Evolutionary conservation across 805 yeast species (phyloP), one percentile per base, ranked within the genome.

Genomic region (Metschnikowia matae): DNA sequence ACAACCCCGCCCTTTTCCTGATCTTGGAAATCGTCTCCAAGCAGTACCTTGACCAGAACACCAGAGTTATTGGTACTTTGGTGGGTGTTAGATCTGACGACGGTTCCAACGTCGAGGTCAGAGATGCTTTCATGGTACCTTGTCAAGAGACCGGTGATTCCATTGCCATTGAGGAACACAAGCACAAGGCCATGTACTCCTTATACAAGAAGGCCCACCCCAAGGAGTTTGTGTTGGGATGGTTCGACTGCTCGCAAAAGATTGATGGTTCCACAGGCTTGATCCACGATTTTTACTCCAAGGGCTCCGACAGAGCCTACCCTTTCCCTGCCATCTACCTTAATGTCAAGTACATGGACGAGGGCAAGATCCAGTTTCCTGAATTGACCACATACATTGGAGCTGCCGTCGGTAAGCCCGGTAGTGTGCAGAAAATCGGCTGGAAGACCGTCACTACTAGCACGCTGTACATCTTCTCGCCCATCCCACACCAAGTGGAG

Each of bases 21-120:
- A 78, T 89, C 51, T 75, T 89, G 54, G 94, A 89, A 64, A 83
- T 87, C 54, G 87, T 69, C 68, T 81, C 81, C 71, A 67, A 74
- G 73, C 64, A 80, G 60, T 66, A 65, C 36, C 66, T 71, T 50
- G 63, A 67, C 40, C 54, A 58, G 41, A 63, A 78, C 55, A 71
- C 74, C 56, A 79, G 94, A 66, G 81, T 85, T 53, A 83, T 89
- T 58, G 96, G 96, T 54, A 87, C 96, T 13, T 76, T 89, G 52
- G 73, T 89, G 43, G 96, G 96, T 33, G 69, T 78, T 44, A 79
- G 96, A 66, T 84, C 91, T 23, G 96, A 89, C 54, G 96, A 89
- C 64, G 95, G 95, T 13, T 71, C 80, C 15, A 85, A 80, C 60
- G 76, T 87, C 41, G 92, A 84, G 60, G 73, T 89, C 60, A 79